A percentile compares a stretch with the other conserved stretches of the same genome.
phyloP scores from a whole-genome alignment of 495 filamentous ascomycete genomes.

The Penicillium crystallinum region DNA sequence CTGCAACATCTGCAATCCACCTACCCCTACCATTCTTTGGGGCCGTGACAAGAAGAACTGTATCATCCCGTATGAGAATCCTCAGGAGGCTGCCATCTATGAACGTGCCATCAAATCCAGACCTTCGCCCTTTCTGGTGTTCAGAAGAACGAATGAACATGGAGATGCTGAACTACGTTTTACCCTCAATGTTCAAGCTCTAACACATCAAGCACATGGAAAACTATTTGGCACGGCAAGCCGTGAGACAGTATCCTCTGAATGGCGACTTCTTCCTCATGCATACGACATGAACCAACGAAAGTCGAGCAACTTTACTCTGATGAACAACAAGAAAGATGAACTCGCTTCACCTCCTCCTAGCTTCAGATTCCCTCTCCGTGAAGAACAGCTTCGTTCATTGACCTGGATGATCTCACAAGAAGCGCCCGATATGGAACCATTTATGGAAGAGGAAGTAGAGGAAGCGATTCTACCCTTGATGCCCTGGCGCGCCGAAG shows the following conservation, averaged over 20 bases:
- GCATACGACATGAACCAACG: slow-evolving; percentile 31
- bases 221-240: slow-evolving; percentile 23
- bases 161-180: slow-evolving; percentile 36
- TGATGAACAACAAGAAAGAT: slow-evolving; percentile 45
- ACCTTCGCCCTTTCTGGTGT: slow-evolving; percentile 43
- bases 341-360: slow-evolving; percentile 31
- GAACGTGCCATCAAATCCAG: slow-evolving; percentile 46
- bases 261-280: slow-evolving; percentile 51
- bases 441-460: slow-evolving; percentile 60
- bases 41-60: slow-evolving; percentile 12
- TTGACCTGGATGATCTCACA: slow-evolving; percentile 62
- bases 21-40: slow-evolving; percentile 39
- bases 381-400: slow-evolving; percentile 55
- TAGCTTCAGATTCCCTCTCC: slow-evolving; percentile 31
- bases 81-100: slow-evolving; percentile 37
- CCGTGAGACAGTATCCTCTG: slow-evolving; percentile 18
- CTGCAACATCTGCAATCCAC: slow-evolving; percentile 41
- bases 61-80: slow-evolving; percentile 43
- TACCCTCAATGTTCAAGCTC: slow-evolving; percentile 48
- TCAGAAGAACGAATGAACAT: slow-evolving; percentile 27
- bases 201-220: slow-evolving; percentile 51
- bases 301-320: slow-evolving; percentile 28
- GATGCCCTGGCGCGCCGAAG: slow-evolving; percentile 60
- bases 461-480: slow-evolving; percentile 59
- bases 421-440: slow-evolving; percentile 42